Conservation (phyloP, 495 filamentous ascomycete species). For the Neurospora pannonica region DNA sequence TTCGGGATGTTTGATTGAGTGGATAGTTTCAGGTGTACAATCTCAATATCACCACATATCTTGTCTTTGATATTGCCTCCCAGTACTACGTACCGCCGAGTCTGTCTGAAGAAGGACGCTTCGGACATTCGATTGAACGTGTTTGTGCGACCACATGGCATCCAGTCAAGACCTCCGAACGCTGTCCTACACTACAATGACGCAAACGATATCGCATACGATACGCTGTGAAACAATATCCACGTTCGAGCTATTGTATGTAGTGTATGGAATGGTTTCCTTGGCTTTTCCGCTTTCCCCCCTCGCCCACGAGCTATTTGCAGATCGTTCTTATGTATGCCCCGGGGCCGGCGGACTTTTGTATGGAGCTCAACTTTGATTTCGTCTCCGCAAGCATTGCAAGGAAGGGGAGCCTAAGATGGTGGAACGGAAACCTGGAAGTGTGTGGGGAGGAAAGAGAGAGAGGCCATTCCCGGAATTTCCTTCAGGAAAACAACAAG, state of each 20-base stretch:
- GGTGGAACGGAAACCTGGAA: background rate
- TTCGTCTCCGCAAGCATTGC: background rate
- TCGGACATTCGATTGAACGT: background rate
- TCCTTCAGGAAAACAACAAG: background rate
- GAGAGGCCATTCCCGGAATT: background rate
- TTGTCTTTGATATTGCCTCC: background rate
- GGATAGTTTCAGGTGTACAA: background rate
- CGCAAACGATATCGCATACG: background rate
- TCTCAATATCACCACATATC: background rate
- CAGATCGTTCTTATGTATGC: background rate
- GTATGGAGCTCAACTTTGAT: background rate
- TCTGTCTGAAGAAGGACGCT: background rate
- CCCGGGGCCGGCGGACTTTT: background rate
- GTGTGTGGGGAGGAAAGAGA: background rate
- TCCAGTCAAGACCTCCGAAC: background rate
- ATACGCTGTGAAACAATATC: background rate
- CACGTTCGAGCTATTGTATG: background rate
- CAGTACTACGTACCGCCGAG: background rate
- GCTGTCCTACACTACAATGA: background rate
- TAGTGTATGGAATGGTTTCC: background rate
- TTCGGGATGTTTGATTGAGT: background rate
- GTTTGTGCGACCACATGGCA: background rate
- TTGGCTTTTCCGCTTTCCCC: background rate
- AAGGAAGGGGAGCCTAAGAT: background rate
- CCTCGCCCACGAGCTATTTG: background rate